Conservation (phyloP, 495 filamentous ascomycete species). For the Tuber borchii region DNA sequence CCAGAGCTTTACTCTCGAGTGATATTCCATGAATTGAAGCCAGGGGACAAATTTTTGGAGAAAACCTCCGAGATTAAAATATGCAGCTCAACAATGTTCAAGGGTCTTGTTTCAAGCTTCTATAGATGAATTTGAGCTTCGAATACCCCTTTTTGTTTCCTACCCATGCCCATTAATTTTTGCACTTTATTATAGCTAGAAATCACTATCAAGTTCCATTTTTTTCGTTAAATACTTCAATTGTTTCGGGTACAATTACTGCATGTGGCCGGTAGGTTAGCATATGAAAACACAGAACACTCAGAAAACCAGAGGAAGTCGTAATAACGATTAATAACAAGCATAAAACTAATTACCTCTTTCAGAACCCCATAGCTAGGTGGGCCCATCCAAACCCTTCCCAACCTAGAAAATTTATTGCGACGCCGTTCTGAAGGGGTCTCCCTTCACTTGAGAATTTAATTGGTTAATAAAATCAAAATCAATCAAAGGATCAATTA, state of each 20-base stretch:
- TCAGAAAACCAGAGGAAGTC: neutral
- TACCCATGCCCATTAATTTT: neutral
- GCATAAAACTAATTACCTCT: neutral
- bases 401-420: neutral
- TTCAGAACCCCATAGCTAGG: neutral
- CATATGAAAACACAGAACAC: neutral
- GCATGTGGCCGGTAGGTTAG: neutral
- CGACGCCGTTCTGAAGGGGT: neutral
- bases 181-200: neutral
- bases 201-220: neutral
- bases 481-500: neutral
- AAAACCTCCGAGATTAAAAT: neutral
- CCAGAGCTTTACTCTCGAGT: neutral
- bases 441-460: neutral
- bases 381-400: neutral
- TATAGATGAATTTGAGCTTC: neutral
- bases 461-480: neutral
- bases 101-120: neutral
- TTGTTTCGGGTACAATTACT: neutral
- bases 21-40: neutral
- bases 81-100: neutral
- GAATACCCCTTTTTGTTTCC: neutral
- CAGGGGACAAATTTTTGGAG: neutral
- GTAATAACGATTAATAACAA: neutral
- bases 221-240: neutral